A percentile compares a stretch with the other conserved stretches of the same genome.
phyloP scores from a whole-genome alignment of 192 early-diverging fungal species.

The Lobulomyces angularis region DNA sequence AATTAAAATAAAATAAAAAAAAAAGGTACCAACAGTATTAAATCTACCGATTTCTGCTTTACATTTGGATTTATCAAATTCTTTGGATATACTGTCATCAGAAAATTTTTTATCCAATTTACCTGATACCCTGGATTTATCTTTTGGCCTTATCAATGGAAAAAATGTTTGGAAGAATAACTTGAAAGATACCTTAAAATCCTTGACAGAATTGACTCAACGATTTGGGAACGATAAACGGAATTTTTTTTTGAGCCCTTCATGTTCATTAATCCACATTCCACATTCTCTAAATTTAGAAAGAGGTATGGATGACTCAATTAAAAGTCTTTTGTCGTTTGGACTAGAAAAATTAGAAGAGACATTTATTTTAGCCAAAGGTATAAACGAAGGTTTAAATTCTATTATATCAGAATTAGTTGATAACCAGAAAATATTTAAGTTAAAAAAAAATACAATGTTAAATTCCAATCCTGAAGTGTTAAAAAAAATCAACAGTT shows the following conservation, averaged over 20 bases:
- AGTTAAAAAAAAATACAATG: conserved; percentile 57
- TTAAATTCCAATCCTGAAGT: conserved; percentile 75
- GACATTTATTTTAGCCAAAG: conserved; percentile 13
- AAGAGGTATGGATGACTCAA: conserved; percentile 53
- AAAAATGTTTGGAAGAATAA: conserved; percentile 97
- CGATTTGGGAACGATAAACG: conserved; percentile 54
- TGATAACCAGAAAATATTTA: conserved; percentile 55
- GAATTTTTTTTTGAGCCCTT: conserved; percentile 78
- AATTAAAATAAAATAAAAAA: too few species aligned
- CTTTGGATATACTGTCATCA: conserved; percentile 62
- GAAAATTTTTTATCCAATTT: conserved; percentile 53
- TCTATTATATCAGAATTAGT: conserved; percentile 54
- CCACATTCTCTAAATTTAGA: conserved; percentile 79
- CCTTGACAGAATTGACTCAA: conserved; percentile 51
- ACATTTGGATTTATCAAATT: conserved; percentile 86
- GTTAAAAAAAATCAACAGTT: conserved; percentile 12
- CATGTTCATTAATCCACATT: conserved; percentile 84
- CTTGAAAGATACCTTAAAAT: conserved; percentile 50
- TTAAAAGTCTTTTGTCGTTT: conserved; percentile 87
- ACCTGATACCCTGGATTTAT: conserved; percentile 42
- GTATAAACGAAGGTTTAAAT: conserved; percentile 26
- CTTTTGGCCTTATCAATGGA: conserved; percentile 89
- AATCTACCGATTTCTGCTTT: conserved; percentile 68
- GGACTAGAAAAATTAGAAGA: conserved; percentile 81
- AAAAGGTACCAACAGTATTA: too few species aligned